Percentiles rank a stretch among this genome's conserved stretches.
phyloP scores from a whole-genome alignment of 2,329 filamentous ascomycete species.

The Microcyclospora pomicola region DNA sequence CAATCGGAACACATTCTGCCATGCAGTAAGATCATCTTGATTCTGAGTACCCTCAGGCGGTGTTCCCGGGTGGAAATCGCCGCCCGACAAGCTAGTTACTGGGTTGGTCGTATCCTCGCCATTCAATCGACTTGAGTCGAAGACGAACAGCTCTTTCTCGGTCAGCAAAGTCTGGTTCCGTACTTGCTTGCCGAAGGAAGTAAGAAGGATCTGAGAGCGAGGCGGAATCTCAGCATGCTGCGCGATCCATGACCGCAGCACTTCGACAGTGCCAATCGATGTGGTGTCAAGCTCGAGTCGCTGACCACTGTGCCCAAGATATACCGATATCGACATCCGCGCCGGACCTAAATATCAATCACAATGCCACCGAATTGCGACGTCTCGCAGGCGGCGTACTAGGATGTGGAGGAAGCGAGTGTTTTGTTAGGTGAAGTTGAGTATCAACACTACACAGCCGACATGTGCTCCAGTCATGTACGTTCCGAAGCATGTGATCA shows the following conservation, averaged over 20 bases:
- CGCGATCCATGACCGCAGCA: slow-evolving; percentile 69
- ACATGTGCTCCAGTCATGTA: no score
- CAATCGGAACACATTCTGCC: slow-evolving; percentile 73
- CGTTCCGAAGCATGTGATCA: no score
- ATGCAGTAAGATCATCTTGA: slow-evolving; percentile 69
- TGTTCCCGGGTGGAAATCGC: slow-evolving; percentile 47
- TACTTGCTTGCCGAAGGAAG: slow-evolving; percentile 67
- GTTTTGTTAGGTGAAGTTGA: neutral
- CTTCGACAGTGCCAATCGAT: slow-evolving; percentile 66
- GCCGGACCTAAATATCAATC: neutral
- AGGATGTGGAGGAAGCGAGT: neutral
- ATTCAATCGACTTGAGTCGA: slow-evolving; percentile 52
- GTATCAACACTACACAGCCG: neutral
- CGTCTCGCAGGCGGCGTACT: slow-evolving; percentile 3
- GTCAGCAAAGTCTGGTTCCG: slow-evolving; percentile 65
- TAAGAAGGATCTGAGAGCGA: slow-evolving; percentile 76
- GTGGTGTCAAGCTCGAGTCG: slow-evolving; percentile 65
- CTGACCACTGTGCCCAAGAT: slow-evolving; percentile 86
- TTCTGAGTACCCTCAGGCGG: slow-evolving; percentile 71
- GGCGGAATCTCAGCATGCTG: slow-evolving; percentile 58
- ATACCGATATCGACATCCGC: slow-evolving; percentile 78
- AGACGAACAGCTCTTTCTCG: slow-evolving; percentile 87
- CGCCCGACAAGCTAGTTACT: slow-evolving; percentile 28
- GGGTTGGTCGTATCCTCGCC: slow-evolving; percentile 16
- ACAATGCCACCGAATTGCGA: slow-evolving; percentile 5